Evolutionary conservation across 305 asterid genomes (phyloP).

Genomic region (Coffea humblotiana): DNA sequence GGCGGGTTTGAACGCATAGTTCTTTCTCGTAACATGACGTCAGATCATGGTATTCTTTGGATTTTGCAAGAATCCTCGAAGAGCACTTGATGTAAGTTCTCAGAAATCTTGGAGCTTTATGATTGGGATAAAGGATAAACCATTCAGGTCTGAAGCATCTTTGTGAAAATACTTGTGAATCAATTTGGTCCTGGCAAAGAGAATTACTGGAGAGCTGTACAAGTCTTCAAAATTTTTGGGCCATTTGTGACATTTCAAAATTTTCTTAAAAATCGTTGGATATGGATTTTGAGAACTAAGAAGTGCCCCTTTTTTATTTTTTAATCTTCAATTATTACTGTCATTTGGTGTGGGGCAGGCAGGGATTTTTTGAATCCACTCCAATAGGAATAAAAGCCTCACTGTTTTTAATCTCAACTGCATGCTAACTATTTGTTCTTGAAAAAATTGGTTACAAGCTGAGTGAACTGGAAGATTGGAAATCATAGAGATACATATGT

Average conservation of each 20-base stretch:
- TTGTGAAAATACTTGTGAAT: background rate
- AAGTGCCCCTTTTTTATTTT: background rate
- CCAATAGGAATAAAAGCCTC: background rate
- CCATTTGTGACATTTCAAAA: background rate
- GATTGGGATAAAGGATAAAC: background rate
- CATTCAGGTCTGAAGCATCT: background rate
- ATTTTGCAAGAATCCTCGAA: constrained; percentile 79
- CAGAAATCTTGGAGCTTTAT: constrained; percentile 7
- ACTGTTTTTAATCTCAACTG: background rate
- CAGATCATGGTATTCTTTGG: constrained; percentile 79
- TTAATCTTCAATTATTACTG: background rate
- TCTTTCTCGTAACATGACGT: constrained; percentile 76
- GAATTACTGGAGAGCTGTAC: background rate
- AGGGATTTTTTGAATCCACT: no score
- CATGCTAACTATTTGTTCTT: background rate
- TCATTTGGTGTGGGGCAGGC: background rate
- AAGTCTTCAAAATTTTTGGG: background rate
- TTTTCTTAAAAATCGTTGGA: background rate
- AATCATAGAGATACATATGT: background rate
- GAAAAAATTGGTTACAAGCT: background rate
- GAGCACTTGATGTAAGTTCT: constrained; percentile 69
- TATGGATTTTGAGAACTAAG: background rate
- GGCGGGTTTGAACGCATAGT: constrained; percentile 98
- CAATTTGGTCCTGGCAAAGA: background rate
- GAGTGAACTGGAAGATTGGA: background rate